These are phyloP conservation scores for Medicago ruthenica DNA, from an alignment of 306 rosid species.

Conservation along the genomic window DNA sequence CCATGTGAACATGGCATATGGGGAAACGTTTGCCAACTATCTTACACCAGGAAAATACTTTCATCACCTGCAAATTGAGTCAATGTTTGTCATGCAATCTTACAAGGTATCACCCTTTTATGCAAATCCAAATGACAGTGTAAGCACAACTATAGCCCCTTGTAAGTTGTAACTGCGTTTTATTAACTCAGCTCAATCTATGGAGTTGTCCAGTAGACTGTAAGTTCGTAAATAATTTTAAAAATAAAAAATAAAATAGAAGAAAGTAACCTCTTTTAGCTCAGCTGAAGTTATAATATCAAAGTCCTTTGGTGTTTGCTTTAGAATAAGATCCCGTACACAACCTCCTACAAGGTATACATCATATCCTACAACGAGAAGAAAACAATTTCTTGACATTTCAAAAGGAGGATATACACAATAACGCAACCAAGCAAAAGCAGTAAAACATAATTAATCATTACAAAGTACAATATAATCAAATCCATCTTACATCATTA, in stretches of 20 bases:
- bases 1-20: conserved; percentile 75
- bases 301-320: conserved; percentile 49
- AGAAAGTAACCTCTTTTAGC: conserved; percentile 65
- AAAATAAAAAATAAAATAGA: neutral
- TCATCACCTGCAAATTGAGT: conserved; percentile 62
- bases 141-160: conserved; percentile 24
- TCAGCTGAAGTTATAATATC: conserved; percentile 72
- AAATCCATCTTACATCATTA: neutral
- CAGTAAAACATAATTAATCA: conserved; percentile 6
- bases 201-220: conserved; percentile 7
- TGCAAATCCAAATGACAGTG: conserved; percentile 5
- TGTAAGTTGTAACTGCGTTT: neutral
- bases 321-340: conserved; percentile 51
- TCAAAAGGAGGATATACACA: conserved; percentile 10
- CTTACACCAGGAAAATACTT: conserved; percentile 79
- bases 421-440: conserved; percentile 17
- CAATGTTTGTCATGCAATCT: conserved; percentile 9
- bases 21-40: conserved; percentile 76
- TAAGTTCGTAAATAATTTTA: neutral
- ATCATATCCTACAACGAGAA: conserved; percentile 47
- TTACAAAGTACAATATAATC: neutral
- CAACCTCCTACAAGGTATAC: conserved; percentile 54
- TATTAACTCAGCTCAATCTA: neutral
- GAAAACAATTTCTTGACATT: conserved; percentile 10
- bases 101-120: neutral